Evolutionary conservation across 2,329 filamentous ascomycete genomes (phyloP), one percentile per base, ranked within the genome.

Genomic region (Colletotrichum shisoi): DNA sequence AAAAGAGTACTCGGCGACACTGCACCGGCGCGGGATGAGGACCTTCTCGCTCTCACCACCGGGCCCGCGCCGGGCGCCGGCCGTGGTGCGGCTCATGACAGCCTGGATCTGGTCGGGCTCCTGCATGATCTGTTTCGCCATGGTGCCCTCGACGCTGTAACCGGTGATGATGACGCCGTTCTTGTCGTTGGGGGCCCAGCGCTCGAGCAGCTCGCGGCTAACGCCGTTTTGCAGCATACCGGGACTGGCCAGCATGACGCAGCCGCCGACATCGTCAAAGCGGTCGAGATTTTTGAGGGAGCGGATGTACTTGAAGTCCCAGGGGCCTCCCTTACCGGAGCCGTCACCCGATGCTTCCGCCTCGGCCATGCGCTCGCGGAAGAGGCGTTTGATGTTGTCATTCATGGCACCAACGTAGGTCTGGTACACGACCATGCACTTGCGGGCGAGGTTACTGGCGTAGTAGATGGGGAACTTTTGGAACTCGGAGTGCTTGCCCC

Each of bases 351-450:
- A 89, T 0, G 91, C 90, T 76, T 96, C 92, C 11, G 93, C 92
- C 76, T 96, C 93, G 4, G 92, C 93, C 88, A 97, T 96, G 54
- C 93, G 89, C 78, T 96, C 93, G 60, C 91, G 86, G 79, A 97
- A 97, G n/a, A 97, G 86, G 12, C 92, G 88, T 78, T 97, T 97
- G 82, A 99, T 98, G 74, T 97, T 98, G 75, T 98, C 94, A 76
- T 99, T 99, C 95, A 99, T 99, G 62, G 94, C 93, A 56, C 94
- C 93, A 56, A 98, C 93, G 74, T 98, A 99, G 1, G 95, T 99
- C 77, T 98, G 95, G 76, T 99, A 99, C 3, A 98, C 93, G 37
- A 97, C 87, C 95, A 99, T 99, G 80, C 95, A 99, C 79, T 97
- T 95, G 70, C 94, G 85, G 1, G 95, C 95, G 48, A 98, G 87